Evolutionary conservation across 306 rosid species (phyloP).

Genomic region (Astragalus membranaceus): DNA sequence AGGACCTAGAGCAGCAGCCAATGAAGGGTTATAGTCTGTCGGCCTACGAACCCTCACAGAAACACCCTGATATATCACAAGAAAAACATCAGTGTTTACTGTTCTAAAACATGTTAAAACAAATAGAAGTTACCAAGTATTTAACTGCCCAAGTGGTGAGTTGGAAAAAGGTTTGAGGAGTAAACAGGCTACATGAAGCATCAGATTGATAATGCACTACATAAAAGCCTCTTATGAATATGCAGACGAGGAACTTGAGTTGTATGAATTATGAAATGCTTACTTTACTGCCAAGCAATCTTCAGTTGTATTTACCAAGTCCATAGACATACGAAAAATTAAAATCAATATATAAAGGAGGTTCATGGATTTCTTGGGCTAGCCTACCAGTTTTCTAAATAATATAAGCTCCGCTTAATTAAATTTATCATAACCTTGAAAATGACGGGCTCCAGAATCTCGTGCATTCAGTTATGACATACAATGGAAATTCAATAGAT

Average conservation of each 20-base stretch:
- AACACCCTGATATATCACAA: constrained; percentile 53
- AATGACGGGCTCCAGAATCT: background rate
- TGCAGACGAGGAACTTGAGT: background rate
- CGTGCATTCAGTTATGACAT: background rate
- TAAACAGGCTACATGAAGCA: background rate
- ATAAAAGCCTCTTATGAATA: background rate
- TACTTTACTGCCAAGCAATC: background rate
- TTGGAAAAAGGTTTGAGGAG: background rate
- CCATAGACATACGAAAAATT: background rate
- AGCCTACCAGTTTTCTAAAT: background rate
- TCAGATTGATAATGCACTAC: background rate
- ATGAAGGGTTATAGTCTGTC: constrained; percentile 71
- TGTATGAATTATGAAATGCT: background rate
- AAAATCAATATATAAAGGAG: background rate
- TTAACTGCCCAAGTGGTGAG: background rate
- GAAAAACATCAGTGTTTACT: background rate
- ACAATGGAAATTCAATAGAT: background rate
- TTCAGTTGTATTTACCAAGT: background rate
- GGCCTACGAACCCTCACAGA: constrained; percentile 87
- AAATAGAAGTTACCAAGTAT: background rate
- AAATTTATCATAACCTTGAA: background rate
- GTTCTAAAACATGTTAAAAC: background rate
- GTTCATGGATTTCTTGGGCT: too few relatives aligned
- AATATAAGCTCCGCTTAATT: background rate
- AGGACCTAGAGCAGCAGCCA: constrained; percentile 81